Conservation (phyloP, 495 filamentous ascomycete species). For the Penicillium cinerascens region DNA sequence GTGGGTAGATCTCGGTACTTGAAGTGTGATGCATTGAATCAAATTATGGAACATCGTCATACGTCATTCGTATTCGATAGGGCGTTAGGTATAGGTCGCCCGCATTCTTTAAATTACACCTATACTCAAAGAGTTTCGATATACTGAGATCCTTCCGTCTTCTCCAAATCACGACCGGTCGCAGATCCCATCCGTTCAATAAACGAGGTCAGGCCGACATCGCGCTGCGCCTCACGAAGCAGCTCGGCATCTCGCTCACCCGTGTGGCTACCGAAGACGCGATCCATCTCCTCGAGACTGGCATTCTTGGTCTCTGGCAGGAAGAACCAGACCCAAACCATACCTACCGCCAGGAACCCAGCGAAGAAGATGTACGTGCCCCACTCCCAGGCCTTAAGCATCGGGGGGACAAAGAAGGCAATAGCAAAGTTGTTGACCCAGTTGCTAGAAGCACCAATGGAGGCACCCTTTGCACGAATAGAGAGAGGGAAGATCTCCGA, state of each 20-base stretch:
- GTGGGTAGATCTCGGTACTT: not conserved
- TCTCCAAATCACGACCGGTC: conserved; percentile 17
- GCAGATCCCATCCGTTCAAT: conserved; percentile 19
- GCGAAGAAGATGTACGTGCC: conserved; percentile 49
- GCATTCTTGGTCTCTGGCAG: conserved; percentile 59
- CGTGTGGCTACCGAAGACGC: conserved; percentile 40
- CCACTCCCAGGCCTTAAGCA: conserved; percentile 43
- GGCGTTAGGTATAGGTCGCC: not conserved
- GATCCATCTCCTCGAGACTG: conserved; percentile 64
- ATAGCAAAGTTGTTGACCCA: conserved; percentile 52
- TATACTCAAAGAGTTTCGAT: conserved; percentile 14
- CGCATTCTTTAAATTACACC: not conserved
- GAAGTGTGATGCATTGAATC: not conserved
- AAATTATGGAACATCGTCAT: not conserved
- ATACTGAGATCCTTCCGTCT: conserved; percentile 18
- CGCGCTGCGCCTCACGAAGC: conserved; percentile 26
- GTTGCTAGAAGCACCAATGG: conserved; percentile 40
- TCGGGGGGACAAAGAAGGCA: conserved; percentile 45
- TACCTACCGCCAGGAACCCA: conserved; percentile 30
- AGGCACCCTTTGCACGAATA: conserved; percentile 44
- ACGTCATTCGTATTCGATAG: not conserved
- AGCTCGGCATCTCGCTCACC: conserved; percentile 34
- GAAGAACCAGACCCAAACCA: conserved; percentile 46
- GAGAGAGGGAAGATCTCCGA: conserved; percentile 45
- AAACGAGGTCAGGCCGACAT: conserved; percentile 26